These are phyloP conservation scores for Kluyveromyces sp. DNA, from an alignment of 1,139 yeast genomes.

Conservation along the genomic window DNA sequence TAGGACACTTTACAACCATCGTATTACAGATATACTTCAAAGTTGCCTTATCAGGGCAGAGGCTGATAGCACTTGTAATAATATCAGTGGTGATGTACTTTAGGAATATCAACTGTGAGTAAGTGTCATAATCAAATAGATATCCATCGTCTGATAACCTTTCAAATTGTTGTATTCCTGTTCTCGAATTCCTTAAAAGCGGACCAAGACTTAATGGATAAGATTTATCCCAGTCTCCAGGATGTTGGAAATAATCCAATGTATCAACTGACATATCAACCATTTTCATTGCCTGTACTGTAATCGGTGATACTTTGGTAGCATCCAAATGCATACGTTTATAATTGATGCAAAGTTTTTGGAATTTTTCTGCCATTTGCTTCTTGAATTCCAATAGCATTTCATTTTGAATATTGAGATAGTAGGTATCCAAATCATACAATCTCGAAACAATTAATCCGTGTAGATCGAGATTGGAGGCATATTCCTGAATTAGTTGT, in stretches of 20 bases:
- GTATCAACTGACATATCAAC: slow-evolving; percentile 19
- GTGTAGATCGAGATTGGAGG: slow-evolving; percentile 26
- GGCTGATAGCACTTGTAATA: slow-evolving; percentile 14
- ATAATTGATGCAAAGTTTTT: slow-evolving; percentile 18
- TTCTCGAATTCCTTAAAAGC: slow-evolving; percentile 19
- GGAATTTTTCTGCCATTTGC: slow-evolving; percentile 21
- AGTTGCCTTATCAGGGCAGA: slow-evolving; percentile 19
- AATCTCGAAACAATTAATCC: slow-evolving; percentile 42
- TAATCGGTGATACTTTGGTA: slow-evolving; percentile 16
- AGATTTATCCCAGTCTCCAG: slow-evolving; percentile 30
- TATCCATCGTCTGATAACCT: slow-evolving; percentile 21
- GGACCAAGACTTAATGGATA: slow-evolving; percentile 26
- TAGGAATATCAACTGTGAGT: slow-evolving; percentile 18
- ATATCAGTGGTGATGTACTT: slow-evolving; percentile 16
- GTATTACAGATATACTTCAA: slow-evolving; percentile 16
- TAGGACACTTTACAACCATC: slow-evolving; percentile 14
- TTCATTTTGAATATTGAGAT: slow-evolving; percentile 36
- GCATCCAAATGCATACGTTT: slow-evolving; percentile 22
- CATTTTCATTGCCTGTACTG: slow-evolving; percentile 27
- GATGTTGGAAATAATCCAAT: slow-evolving; percentile 20
- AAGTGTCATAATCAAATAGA: slow-evolving; percentile 29
- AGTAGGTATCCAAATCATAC: slow-evolving; percentile 45
- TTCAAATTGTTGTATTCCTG: slow-evolving; percentile 23
- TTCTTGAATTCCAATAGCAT: slow-evolving; percentile 28
- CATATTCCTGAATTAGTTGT: slow-evolving; percentile 20